Percentiles rank a stretch among this genome's conserved stretches.
phyloP scores from a whole-genome alignment of 352 stramenopile species.

The Albugo laibachii region DNA sequence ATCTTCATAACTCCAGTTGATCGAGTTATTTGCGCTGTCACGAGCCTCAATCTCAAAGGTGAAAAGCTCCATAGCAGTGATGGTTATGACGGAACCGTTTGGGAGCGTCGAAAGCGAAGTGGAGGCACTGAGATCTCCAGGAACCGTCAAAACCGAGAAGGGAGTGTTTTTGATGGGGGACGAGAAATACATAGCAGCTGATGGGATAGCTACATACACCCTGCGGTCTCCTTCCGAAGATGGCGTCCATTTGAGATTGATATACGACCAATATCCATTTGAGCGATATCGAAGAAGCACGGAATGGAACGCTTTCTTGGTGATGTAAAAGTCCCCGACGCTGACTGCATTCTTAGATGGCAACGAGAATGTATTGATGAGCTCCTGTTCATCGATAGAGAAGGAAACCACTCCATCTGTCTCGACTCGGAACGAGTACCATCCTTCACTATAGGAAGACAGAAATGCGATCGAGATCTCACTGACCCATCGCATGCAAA shows the following conservation, averaged over 20 bases:
- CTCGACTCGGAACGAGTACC: conserved; percentile 58
- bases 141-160: conserved; percentile 27
- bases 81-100: conserved; percentile 12
- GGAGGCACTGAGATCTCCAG: conserved; percentile 16
- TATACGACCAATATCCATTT: conserved; percentile 49
- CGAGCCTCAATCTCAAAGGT: conserved; percentile 49
- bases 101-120: conserved; percentile 1
- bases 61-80: conserved; percentile 20
- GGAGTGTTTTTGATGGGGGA: conserved; percentile 20
- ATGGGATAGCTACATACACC: conserved; percentile 9
- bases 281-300: conserved; percentile 76
- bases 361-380: conserved; percentile 31
- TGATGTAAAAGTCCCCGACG: too few species aligned
- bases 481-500: too few species aligned
- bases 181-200: conserved; percentile 19
- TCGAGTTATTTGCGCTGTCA: conserved; percentile 63
- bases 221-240: background rate
- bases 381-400: conserved; percentile 35
- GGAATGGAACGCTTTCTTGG: conserved; percentile 31
- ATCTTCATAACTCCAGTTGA: conserved; percentile 34
- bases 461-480: too few species aligned
- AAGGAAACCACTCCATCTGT: conserved; percentile 68
- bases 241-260: conserved; percentile 71
- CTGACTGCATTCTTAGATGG: background rate
- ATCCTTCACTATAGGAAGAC: conserved; percentile 8